Conservation (phyloP, 495 filamentous ascomycete genomes). For the Margaritispora aquatica region DNA sequence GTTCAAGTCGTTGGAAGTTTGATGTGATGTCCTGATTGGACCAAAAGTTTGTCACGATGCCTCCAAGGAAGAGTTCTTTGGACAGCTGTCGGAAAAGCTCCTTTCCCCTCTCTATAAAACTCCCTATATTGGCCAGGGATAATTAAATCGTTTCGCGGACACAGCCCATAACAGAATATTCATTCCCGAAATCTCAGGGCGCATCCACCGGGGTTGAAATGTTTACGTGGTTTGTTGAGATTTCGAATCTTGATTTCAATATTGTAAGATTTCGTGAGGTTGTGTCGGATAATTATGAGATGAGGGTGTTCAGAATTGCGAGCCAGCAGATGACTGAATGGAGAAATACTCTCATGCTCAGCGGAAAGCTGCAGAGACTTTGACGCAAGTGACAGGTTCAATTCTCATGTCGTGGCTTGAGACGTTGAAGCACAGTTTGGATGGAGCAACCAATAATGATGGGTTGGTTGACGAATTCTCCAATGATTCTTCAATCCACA, state of each 20-base stretch:
- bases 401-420: not conserved
- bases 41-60: not conserved
- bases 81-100: not conserved
- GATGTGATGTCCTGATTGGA: no score
- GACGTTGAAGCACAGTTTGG: not conserved
- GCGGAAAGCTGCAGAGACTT: not conserved
- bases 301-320: not conserved
- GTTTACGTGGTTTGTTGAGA: not conserved
- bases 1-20: not conserved
- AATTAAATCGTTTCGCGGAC: not conserved
- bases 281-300: not conserved
- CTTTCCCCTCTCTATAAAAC: not conserved
- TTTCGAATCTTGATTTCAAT: not conserved
- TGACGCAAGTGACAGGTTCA: not conserved
- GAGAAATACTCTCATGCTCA: not conserved
- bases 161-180: not conserved
- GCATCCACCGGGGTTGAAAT: not conserved
- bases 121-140: not conserved
- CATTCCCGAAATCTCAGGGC: not conserved
- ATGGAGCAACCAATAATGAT: not conserved
- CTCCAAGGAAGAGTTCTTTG: not conserved
- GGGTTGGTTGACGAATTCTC: not conserved
- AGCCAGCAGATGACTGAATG: not conserved
- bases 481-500: not conserved
- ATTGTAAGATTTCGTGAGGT: not conserved